phyloP scores from a whole-genome alignment of 2,329 filamentous ascomycete genomes.

The Zymoseptoria pseudotritici region DNA sequence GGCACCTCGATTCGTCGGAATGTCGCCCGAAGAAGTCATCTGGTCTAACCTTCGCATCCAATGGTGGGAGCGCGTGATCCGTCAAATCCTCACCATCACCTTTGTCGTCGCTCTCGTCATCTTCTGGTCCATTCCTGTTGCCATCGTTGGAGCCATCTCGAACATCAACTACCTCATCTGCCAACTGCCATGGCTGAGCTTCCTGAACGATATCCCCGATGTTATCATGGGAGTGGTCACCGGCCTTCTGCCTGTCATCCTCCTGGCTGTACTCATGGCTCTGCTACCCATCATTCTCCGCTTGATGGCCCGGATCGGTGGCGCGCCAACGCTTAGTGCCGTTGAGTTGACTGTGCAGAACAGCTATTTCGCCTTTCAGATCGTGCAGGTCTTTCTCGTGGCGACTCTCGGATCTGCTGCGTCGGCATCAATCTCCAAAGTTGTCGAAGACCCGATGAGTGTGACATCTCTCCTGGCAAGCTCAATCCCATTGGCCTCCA shows the following conservation, averaged over 20 bases:
- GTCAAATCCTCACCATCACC: conserved; percentile 54
- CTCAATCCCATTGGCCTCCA: conserved; percentile 68
- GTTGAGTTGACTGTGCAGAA: conserved; percentile 88
- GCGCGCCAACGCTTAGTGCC: conserved; percentile 69
- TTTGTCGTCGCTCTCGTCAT: conserved; percentile 72
- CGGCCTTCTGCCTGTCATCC: conserved; percentile 72
- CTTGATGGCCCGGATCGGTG: conserved; percentile 68
- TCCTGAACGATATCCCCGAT: conserved; percentile 63
- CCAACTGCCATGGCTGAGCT: conserved; percentile 56
- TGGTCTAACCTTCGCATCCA: conserved; percentile 79
- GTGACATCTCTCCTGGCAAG: conserved; percentile 26
- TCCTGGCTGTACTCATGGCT: conserved; percentile 77
- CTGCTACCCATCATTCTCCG: conserved; percentile 77
- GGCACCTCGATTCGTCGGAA: conserved; percentile 74
- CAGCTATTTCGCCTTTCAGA: conserved; percentile 82
- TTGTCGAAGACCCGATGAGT: conserved; percentile 50
- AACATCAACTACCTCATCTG: conserved; percentile 60
- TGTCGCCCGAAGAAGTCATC: conserved; percentile 74
- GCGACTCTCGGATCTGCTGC: conserved; percentile 77
- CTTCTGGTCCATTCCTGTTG: conserved; percentile 77
- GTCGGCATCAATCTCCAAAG: conserved; percentile 59
- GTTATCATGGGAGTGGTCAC: conserved; percentile 75
- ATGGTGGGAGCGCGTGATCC: conserved; percentile 77
- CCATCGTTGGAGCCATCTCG: conserved; percentile 74
- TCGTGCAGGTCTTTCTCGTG: conserved; percentile 75